Percentiles rank a stretch among this genome's conserved stretches.
phyloP scores from a whole-genome alignment of 2,329 filamentous ascomycete genomes.

The Daldinia eschscholtzii region DNA sequence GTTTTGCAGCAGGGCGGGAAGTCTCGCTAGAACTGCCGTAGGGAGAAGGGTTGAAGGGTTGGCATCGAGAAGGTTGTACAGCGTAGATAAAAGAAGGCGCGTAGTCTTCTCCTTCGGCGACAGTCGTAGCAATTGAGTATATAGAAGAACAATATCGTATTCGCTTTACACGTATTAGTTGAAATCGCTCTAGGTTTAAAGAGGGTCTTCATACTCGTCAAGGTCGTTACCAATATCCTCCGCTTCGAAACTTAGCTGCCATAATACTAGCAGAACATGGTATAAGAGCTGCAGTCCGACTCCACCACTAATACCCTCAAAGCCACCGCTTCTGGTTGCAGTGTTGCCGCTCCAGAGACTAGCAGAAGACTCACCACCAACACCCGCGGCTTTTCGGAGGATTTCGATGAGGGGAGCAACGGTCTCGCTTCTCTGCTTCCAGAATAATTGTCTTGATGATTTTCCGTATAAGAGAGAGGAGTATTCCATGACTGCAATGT shows the following conservation, averaged over 20 bases:
- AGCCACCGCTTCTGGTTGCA: constrained; percentile 69
- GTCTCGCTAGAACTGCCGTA: constrained; percentile 85
- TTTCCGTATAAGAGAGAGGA: constrained; percentile 84
- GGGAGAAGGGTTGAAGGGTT: constrained; percentile 82
- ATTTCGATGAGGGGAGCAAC: constrained; percentile 85
- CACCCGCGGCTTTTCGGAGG: constrained; percentile 80
- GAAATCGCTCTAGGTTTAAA: background rate
- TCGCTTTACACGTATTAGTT: constrained; percentile 70
- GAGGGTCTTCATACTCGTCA: constrained; percentile 75
- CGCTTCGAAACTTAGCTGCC: constrained; percentile 97
- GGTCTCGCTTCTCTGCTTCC: constrained; percentile 90
- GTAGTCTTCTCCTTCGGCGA: constrained; percentile 99
- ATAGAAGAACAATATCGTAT: constrained; percentile 91
- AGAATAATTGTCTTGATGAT: constrained; percentile 84
- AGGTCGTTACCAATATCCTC: constrained; percentile 78
- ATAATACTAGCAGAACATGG: constrained; percentile 91
- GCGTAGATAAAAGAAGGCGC: constrained; percentile 86
- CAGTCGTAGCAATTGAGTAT: constrained; percentile 89
- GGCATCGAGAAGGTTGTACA: constrained; percentile 83
- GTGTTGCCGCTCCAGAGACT: constrained; percentile 71
- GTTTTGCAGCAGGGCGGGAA: constrained; percentile 76
- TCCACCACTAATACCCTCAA: constrained; percentile 78
- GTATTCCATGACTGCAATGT: constrained; percentile 94
- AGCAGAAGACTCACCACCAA: constrained; percentile 71
- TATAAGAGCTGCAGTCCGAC: constrained; percentile 94